Evolutionary conservation across 2,329 filamentous ascomycete species (phyloP).

Genomic region (Pyrenophora seminiperda): DNA sequence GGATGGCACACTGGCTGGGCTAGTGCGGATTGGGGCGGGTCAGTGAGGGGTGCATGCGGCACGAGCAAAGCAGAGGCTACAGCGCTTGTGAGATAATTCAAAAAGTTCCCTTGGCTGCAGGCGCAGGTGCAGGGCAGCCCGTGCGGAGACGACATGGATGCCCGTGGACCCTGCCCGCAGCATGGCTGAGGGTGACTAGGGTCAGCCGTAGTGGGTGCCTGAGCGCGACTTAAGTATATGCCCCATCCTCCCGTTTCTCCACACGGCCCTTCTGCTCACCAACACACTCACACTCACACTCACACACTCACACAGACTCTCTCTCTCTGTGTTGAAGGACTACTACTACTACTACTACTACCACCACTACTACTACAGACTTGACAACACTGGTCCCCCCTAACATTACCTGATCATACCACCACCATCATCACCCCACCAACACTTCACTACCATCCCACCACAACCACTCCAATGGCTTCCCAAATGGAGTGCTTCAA

Average conservation of each 20-base stretch:
- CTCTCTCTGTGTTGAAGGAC: conserved; percentile 25
- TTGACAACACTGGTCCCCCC: not conserved
- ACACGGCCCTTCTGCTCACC: conserved; percentile 33
- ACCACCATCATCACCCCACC: conserved; percentile 2
- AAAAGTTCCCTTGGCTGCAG: conserved; percentile 24
- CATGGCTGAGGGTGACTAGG: conserved; percentile 6
- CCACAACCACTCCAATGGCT: conserved; percentile 36
- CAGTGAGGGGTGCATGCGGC: conserved; percentile 29
- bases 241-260: conserved; percentile 35
- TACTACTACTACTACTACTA: too few species aligned
- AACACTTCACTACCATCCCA: conserved; percentile 2
- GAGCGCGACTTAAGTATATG: conserved; percentile 36
- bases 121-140: conserved; percentile 12
- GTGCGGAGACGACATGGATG: conserved; percentile 25
- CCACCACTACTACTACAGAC: too few species aligned
- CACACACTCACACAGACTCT: conserved; percentile 18
- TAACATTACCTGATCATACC: not conserved
- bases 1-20: conserved; percentile 13
- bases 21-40: conserved; percentile 13
- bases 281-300: conserved; percentile 16
- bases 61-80: conserved; percentile 23
- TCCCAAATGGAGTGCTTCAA: conserved; percentile 72
- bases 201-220: conserved; percentile 25
- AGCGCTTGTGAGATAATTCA: conserved; percentile 21
- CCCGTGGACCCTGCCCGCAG: conserved; percentile 25